Evolutionary conservation across 768 basidiomycete genomes (phyloP), one percentile per base, ranked within the genome.

Genomic region (Steccherinum ochraceum): DNA sequence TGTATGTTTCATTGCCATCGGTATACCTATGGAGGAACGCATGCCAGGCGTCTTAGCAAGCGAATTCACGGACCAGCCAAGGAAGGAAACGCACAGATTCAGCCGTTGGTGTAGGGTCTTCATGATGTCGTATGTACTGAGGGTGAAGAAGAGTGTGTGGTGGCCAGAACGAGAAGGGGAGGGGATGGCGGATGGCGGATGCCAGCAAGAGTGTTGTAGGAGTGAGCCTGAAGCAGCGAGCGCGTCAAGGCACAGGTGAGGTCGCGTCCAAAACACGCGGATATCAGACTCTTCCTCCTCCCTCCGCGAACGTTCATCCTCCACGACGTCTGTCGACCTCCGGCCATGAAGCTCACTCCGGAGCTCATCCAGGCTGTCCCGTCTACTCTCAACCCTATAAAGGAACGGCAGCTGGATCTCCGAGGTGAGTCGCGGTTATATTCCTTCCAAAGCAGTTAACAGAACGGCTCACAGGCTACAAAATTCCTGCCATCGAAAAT

Each of bases 401-500:
- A 88, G 69, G 91, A 95, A 67, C 83, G 93, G 48, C 87, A 94
- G 70, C 80, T 95, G 42, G 93, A 95, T 67, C 82, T 95, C 47
- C 76, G 93, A 78, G 93, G 92, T 89, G 62, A 52, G 77, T 58
- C 18, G 18, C 21, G 20, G 48, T 23, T n/a, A 13, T 45, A 20
- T 49, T 35, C 13, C 27, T 10, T 46, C 27, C 26, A 24, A 43
- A 5, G 7, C 41, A 18, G 67, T 57, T 49, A 46, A 46, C 57
- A 49, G 50, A 45, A 40, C 26, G 27, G 46, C 48, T 58, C 61
- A 58, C 67, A 93, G 91, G 92, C 52, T 87, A 88, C 72, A 93
- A 91, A 80, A 93, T 94, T 58, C 92, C 93, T 49, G 81, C 88
- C 50, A 95, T 95, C 65, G 93, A 95, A 84, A 95, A 95, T 77